Evolutionary conservation across 2,329 filamentous ascomycete species (phyloP).

Genomic region (Ophiostoma montium): DNA sequence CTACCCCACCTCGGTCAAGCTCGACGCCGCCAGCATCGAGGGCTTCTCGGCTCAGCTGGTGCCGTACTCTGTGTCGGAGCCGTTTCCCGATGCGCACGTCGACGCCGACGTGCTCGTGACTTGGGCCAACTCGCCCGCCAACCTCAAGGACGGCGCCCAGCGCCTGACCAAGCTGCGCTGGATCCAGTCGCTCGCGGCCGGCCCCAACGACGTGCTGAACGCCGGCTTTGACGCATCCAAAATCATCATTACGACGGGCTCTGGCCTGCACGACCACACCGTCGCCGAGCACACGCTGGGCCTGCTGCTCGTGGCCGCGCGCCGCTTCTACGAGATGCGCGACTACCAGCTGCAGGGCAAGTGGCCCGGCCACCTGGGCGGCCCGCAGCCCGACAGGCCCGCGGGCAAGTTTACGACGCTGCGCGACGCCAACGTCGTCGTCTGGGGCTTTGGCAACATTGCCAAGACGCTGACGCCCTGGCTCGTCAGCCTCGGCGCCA

Average conservation of each 20-base stretch:
- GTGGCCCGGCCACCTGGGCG: conserved; percentile 33
- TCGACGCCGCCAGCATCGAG: conserved; percentile 13
- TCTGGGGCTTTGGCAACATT: conserved; percentile 38
- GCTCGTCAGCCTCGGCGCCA: conserved; percentile 33
- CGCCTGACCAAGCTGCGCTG: conserved; percentile 30
- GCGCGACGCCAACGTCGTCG: conserved; percentile 26
- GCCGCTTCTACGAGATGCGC: conserved; percentile 30
- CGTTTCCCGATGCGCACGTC: conserved; percentile 28
- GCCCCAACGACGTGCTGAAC: conserved; percentile 34
- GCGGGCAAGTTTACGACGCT: conserved; percentile 29
- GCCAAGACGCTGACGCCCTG: conserved; percentile 29
- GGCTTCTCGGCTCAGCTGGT: conserved; percentile 17
- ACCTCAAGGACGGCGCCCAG: conserved; percentile 29
- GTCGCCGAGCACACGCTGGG: conserved; percentile 35
- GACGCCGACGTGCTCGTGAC: conserved; percentile 33
- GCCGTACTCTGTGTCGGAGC: conserved; percentile 23
- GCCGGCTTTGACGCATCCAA: conserved; percentile 29
- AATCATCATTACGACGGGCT: conserved; percentile 28
- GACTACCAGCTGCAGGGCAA: conserved; percentile 29
- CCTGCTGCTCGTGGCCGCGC: conserved; percentile 24
- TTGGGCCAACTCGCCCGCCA: conserved; percentile 28
- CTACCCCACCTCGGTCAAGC: conserved; percentile 16
- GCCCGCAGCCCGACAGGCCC: conserved; percentile 22
- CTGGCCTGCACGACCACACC: conserved; percentile 32
- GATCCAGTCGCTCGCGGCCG: conserved; percentile 36